Evolutionary conservation across 768 basidiomycete genomes (phyloP).

Genomic region (Sutorius australiensis): DNA sequence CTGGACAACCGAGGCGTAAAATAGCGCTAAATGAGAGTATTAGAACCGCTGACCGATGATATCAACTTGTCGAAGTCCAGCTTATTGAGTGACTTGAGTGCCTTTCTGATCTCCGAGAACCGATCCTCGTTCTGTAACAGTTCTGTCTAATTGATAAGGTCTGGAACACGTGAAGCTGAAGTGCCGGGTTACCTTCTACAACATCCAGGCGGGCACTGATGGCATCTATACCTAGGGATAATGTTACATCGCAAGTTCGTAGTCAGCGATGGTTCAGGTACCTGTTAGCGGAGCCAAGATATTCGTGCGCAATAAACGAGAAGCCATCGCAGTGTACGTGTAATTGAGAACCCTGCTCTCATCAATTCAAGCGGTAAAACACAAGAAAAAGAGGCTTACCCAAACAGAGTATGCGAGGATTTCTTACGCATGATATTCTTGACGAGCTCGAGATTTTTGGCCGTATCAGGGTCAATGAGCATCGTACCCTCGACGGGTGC

Average conservation of each 20-base stretch:
- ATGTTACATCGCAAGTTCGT: not conserved
- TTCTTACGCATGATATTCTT: conserved; percentile 66
- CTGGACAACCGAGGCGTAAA: conserved; percentile 34
- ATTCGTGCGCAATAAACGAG: conserved; percentile 72
- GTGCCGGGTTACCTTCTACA: conserved; percentile 59
- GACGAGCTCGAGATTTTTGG: conserved; percentile 84
- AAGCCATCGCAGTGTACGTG: conserved; percentile 88
- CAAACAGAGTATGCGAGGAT: conserved; percentile 72
- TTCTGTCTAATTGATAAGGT: conserved; percentile 41
- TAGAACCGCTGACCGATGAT: conserved; percentile 45
- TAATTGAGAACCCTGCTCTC: conserved; percentile 61
- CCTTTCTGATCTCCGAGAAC: conserved; percentile 64
- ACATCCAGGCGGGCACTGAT: conserved; percentile 83
- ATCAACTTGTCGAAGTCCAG: conserved; percentile 89
- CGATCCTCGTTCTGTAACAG: conserved; percentile 72
- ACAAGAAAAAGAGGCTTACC: conserved; percentile 39
- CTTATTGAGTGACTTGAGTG: conserved; percentile 67
- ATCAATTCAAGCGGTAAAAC: not conserved
- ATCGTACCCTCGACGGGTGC: conserved; percentile 85
- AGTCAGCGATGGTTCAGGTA: conserved; percentile 19
- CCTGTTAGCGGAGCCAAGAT: conserved; percentile 81
- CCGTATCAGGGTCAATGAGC: conserved; percentile 91
- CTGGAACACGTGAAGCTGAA: not conserved
- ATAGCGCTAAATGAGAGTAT: not conserved
- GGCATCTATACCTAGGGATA: conserved; percentile 34